Percentiles rank a stretch among this genome's conserved stretches.
phyloP scores from a whole-genome alignment of 345 rosid genomes.

The Camelina laxa region DNA sequence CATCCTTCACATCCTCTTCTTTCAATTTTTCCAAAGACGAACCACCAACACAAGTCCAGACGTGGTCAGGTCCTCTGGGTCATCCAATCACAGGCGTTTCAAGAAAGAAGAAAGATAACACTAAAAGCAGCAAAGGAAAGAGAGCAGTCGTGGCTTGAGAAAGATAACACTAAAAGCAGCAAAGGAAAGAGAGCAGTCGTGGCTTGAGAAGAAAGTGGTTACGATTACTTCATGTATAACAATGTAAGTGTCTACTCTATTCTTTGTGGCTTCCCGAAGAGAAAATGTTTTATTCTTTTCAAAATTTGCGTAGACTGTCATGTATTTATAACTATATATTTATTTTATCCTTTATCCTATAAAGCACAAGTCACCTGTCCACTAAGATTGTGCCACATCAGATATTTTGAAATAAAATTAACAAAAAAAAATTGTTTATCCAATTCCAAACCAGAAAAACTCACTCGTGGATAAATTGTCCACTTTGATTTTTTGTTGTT shows the following conservation, averaged over 20 bases:
- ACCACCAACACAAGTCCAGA: slow-evolving; percentile 59
- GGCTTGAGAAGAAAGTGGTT: slow-evolving; percentile 36
- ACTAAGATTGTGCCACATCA: no score
- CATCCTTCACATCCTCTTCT: slow-evolving; percentile 72
- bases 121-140: slow-evolving; percentile 44
- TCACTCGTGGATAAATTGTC: no score
- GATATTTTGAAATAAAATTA: no score
- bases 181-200: slow-evolving; percentile 44
- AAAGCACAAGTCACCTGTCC: no score
- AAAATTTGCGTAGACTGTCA: slow-evolving; percentile 37
- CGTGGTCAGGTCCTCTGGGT: slow-evolving; percentile 97
- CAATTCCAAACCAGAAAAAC: no score
- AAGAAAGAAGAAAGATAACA: slow-evolving; percentile 42
- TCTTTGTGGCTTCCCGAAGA: slow-evolving; percentile 32
- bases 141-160: slow-evolving; percentile 42
- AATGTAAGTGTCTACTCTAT: slow-evolving; percentile 38
- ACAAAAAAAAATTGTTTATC: no score
- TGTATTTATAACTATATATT: slow-evolving; percentile 36
- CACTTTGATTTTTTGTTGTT: no score
- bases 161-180: slow-evolving; percentile 42
- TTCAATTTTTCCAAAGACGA: slow-evolving; percentile 66
- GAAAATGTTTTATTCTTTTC: slow-evolving; percentile 42
- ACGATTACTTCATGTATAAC: slow-evolving; percentile 23
- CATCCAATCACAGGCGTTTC: slow-evolving; percentile 44
- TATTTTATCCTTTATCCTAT: no score